phyloP scores from a whole-genome alignment of 108 stramenopile species.

The Chaetoceros tenuissimus region DNA sequence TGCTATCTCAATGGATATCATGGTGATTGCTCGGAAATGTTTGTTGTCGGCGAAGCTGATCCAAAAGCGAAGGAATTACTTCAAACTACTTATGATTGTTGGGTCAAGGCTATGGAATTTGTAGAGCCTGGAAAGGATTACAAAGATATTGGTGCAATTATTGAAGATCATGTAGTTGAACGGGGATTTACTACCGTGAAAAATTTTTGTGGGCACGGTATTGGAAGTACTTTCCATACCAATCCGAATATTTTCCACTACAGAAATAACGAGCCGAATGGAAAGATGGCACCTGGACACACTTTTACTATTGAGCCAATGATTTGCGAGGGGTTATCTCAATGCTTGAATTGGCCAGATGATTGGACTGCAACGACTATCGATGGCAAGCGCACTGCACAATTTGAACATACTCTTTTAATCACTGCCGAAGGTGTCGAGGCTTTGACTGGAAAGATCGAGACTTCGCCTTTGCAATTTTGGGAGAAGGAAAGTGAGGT shows the following conservation, averaged over 20 bases:
- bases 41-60: slow-evolving; percentile 81
- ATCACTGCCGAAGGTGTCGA: slow-evolving; percentile 83
- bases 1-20: slow-evolving; percentile 90
- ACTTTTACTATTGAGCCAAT: slow-evolving; percentile 99
- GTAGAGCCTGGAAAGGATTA: slow-evolving; percentile 78
- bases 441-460: slow-evolving; percentile 80
- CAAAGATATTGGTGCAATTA: slow-evolving; percentile 89
- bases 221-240: slow-evolving; percentile 89
- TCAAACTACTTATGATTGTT: slow-evolving; percentile 86
- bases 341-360: slow-evolving; percentile 30
- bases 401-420: slow-evolving; percentile 10
- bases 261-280: slow-evolving; percentile 80
- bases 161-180: slow-evolving; percentile 71
- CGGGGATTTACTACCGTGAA: slow-evolving; percentile 70
- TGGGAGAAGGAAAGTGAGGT: slow-evolving; percentile 81
- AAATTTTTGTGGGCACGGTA: slow-evolving; percentile 95
- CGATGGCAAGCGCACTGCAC: slow-evolving; percentile 69
- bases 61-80: slow-evolving; percentile 47
- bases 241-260: slow-evolving; percentile 95
- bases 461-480: slow-evolving; percentile 67
- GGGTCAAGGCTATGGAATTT: slow-evolving; percentile 62
- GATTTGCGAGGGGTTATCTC: slow-evolving; percentile 87
- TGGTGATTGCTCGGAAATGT: slow-evolving; percentile 98
- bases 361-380: slow-evolving; percentile 83
- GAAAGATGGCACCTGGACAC: slow-evolving; percentile 88